phyloP scores from a whole-genome alignment of 1,139 yeast species.

The Waltiozyma sp. region DNA sequence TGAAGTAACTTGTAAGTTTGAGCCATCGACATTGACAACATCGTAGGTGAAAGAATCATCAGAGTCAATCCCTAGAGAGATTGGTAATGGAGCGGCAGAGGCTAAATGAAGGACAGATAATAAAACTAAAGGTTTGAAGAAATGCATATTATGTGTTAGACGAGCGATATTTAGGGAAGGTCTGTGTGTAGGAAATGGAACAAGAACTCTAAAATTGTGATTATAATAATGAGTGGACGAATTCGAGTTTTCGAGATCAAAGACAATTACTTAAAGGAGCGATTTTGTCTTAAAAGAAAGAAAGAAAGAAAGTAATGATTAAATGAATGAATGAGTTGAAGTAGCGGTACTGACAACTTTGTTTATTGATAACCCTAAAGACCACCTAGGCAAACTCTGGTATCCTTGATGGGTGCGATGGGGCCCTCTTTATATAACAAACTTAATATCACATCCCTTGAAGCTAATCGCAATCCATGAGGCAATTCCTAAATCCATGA shows the following conservation, averaged over 20 bases:
- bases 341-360: too few relatives aligned
- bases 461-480: too few relatives aligned
- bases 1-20: conserved; percentile 15
- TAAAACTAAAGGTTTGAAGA: conserved; percentile 13
- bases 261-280: not conserved
- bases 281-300: not conserved
- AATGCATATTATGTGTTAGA: too few relatives aligned
- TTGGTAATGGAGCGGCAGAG: conserved; percentile 15
- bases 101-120: conserved; percentile 11
- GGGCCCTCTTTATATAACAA: not conserved
- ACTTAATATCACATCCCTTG: too few relatives aligned
- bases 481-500: not conserved
- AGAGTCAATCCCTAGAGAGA: conserved; percentile 3
- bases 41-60: conserved; percentile 15
- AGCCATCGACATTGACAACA: conserved; percentile 19
- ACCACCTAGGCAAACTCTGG: too few relatives aligned
- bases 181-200: too few relatives aligned
- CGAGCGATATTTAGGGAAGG: too few relatives aligned
- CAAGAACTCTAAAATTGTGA: too few relatives aligned
- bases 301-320: too few relatives aligned
- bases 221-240: too few relatives aligned
- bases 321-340: too few relatives aligned
- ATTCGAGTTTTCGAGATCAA: not conserved
- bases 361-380: too few relatives aligned
- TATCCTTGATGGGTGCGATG: not conserved